phyloP scores from a whole-genome alignment of 306 rosid species.

The Vicia villosa region DNA sequence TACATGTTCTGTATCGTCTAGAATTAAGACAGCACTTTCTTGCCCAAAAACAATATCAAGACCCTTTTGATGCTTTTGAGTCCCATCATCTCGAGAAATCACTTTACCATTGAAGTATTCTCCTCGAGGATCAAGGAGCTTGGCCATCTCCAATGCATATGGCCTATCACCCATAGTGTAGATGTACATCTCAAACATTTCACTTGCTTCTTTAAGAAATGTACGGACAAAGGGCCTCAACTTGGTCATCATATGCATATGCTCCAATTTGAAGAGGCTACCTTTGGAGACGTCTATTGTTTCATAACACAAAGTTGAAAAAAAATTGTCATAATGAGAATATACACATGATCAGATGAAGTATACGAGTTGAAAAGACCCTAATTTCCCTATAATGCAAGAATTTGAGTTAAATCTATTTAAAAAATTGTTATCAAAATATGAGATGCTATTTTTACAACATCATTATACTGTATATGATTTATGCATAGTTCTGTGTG shows the following conservation, averaged over 20 bases:
- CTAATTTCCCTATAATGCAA: slow-evolving; percentile 7
- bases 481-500: neutral
- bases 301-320: slow-evolving; percentile 26
- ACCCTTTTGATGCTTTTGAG: slow-evolving; percentile 86
- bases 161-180: slow-evolving; percentile 94
- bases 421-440: neutral
- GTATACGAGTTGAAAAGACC: slow-evolving; percentile 4
- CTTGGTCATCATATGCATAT: slow-evolving; percentile 86
- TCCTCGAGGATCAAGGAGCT: slow-evolving; percentile 79
- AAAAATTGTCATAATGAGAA: slow-evolving; percentile 1
- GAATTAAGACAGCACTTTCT: slow-evolving; percentile 85
- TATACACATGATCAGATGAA: slow-evolving; percentile 35
- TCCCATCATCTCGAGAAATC: slow-evolving; percentile 92
- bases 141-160: slow-evolving; percentile 91
- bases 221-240: slow-evolving; percentile 79
- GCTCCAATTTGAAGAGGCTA: slow-evolving; percentile 64
- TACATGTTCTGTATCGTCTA: slow-evolving; percentile 91
- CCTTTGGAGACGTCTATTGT: slow-evolving; percentile 69
- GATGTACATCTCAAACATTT: slow-evolving; percentile 80
- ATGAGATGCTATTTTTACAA: slow-evolving; percentile 12
- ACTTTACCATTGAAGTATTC: slow-evolving; percentile 73
- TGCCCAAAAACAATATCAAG: slow-evolving; percentile 87
- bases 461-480: neutral
- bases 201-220: slow-evolving; percentile 78
- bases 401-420: slow-evolving; percentile 28